Base-by-base conservation (phyloP, 106 monocot species). In the Allium fistulosum region DNA sequence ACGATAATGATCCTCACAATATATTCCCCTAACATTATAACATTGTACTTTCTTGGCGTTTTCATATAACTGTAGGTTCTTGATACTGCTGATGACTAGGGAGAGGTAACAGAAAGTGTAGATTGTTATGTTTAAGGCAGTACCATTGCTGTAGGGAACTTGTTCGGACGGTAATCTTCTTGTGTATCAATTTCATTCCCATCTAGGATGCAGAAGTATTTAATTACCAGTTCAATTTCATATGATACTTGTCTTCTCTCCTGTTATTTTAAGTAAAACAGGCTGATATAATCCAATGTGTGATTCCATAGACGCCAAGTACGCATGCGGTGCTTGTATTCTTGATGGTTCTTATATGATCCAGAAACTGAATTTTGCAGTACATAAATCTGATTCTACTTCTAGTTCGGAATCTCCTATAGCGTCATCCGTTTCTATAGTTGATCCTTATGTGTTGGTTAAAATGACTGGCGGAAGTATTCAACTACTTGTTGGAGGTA, bases 341-440 rank as follows among this genome's bases (percentile, higher is more conserved):
- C 87, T 99, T 76, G 97, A 99, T 78, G 97, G 97, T 53, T 87
- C 89, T 66, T 93, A 83, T 75, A 99, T 93, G 92, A 99, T 89
- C 18, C 92, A 92, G 49, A 89, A 99, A 72, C 65, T 99, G 65
- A 83, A 51, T n/a, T 87, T 99, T 85, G 83, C 72, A 49, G 75
- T 61, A 66, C 82, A 90, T 58, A 78, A 64, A 83, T 87, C 91
- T 48, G 96, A 92, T 37, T 50, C 76, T 17, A 18, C 64, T 71
- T 74, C 82, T 5, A 85, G 16, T 71, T 22, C 80, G 26, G 97
- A 99, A 16, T 49, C 61, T 59, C 74, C 69, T 17, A 67, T 76
- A 55, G 84, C 79, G 9, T 76, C 77, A 49, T 92, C 82, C 26
- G 97, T 81, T 71, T 99, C 89, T 46, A 99, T 99, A 68, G 97